Base-by-base conservation (phyloP, 768 basidiomycete genomes). In the Boletus edulis region DNA sequence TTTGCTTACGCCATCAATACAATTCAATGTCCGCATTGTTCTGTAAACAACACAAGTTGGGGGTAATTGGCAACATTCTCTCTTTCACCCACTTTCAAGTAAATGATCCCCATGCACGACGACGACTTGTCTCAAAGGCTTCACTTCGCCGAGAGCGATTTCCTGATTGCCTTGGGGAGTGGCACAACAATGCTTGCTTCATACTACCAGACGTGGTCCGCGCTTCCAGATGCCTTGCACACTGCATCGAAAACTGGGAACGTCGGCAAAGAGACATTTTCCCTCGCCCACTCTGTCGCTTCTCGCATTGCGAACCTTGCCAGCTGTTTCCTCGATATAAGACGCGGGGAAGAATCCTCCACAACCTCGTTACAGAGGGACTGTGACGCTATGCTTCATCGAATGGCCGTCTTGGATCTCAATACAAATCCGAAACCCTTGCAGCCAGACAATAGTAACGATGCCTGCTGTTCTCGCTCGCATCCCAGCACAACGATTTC, bases 11-110 rank as follows among this genome's bases (percentile, higher is more conserved):
- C n/a, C 20, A 20, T 20, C 20, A 20, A 20, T 22, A 2, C 22
- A 3, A 22, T 22, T 22, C 22, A 22, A 3, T 22, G 22, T 22
- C 22, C 60, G 60, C 60, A 60, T 56, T 61, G 58, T n/a, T n/a
- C n/a, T n/a, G n/a, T n/a, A n/a, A n/a, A n/a, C n/a, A n/a, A n/a
- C n/a, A n/a, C n/a, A n/a, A n/a, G n/a, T n/a, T n/a, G n/a, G n/a
- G n/a, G n/a, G n/a, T n/a, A n/a, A n/a, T n/a, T n/a, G n/a, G n/a
- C n/a, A n/a, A n/a, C n/a, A n/a, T n/a, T n/a, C n/a, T n/a, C n/a
- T n/a, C n/a, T n/a, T n/a, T n/a, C n/a, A n/a, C n/a, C n/a, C n/a
- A n/a, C n/a, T n/a, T n/a, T n/a, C n/a, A n/a, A n/a, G n/a, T n/a
- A n/a, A n/a, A n/a, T n/a, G 20, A 20, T 20, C 20, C 1, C 20